Base-by-base conservation (phyloP, 345 rosid species). In the Eucalyptus pauciflora region DNA sequence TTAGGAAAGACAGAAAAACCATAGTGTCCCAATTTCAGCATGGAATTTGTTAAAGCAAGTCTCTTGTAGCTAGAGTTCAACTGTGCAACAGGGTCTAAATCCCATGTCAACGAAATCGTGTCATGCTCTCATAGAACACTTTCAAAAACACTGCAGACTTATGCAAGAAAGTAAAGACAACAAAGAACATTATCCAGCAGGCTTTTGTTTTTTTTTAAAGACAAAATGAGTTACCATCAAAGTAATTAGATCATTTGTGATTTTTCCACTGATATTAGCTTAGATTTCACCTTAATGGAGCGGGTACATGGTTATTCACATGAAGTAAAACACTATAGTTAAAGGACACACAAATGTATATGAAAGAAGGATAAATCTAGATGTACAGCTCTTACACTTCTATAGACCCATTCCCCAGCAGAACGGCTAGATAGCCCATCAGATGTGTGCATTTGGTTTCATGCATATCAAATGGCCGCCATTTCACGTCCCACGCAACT, bases 401-500 rank as follows among this genome's bases (percentile, higher is more conserved):
- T 86, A 98, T 86, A 81, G 97, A 95, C 90, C 99, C 99, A 91
- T 94, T 95, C 90, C 99, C 99, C 33, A 97, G 95, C 92, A 97
- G 88, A 92, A 96, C 98, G 86, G 98, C 99, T 91, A 98, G 96
- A 91, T 94, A 98, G 31, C 99, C 99, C 97, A 98, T 94, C 86
- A 94, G 94, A 76, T 94, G 95, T 89, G 90, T 91, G 93, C 89
- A 92, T 90, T 89, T 83, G 89, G 94, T 91, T 89, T 92, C 91
- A 64, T 91, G 88, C 60, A 45, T 87, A 91, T 88, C 87, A 87
- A 62, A 89, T 67, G 99, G 99, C 89, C 93, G 92, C 97, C 99
- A 98, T 93, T 98, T 97, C 86, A 96, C 95, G 90, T 98, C 99
- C 98, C 98, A 97, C 43, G 92, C 97, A 90, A 96, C 98, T 94